Base-by-base conservation (phyloP, 805 yeast species). In the Wickerhamiella vanderwaltii region DNA sequence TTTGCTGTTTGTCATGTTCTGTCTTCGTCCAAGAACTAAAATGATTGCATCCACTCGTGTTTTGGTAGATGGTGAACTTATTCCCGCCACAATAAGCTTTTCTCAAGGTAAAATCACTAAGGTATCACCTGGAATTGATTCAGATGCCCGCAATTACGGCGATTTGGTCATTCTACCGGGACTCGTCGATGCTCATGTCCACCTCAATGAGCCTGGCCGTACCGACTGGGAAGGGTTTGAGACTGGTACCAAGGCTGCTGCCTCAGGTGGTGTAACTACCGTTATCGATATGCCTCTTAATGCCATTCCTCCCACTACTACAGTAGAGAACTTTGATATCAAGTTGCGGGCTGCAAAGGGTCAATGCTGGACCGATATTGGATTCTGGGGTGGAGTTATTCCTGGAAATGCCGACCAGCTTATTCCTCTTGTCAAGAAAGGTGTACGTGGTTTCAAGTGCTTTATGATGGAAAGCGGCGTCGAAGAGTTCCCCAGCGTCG, bases 191-290 rank as follows among this genome's bases (percentile, higher is more conserved):
- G 72, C 94, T 6, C 97, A 87, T 58, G 97, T 87, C 24, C 97
- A 87, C 55, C 65, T 87, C 51, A 87, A 87, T 59, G 97, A 88
- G 52, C 97, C 97, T 0, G 97, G 97, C 9, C 68, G 97, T 52
- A 87, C 96, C 1, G 94, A 85, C 47, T 87, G 97, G 97, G 97
- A 87, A 61, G 97, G 97, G 1, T 87, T 88, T 59, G 94, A 77
- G 18, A 79, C 94, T 0, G 97, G 97, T 1, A 88, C 97, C 0
- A 78, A 79, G 56, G 82, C 95, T 2, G 96, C 96, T 1, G 94
- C 94, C 0, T 70, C 88, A 9, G 97, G 97, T 17, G 97, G 97
- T 46, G 96, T 87, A 35, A 87, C 97, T 19, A 86, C 96, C 0
- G 93, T 87, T 13, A 73, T 87, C 16, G 97, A 87, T 59, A 87